Percentiles rank a stretch among this genome's conserved stretches.
Conservation (phyloP, 768 basidiomycete genomes). For the Exidia glandulosa region DNA sequence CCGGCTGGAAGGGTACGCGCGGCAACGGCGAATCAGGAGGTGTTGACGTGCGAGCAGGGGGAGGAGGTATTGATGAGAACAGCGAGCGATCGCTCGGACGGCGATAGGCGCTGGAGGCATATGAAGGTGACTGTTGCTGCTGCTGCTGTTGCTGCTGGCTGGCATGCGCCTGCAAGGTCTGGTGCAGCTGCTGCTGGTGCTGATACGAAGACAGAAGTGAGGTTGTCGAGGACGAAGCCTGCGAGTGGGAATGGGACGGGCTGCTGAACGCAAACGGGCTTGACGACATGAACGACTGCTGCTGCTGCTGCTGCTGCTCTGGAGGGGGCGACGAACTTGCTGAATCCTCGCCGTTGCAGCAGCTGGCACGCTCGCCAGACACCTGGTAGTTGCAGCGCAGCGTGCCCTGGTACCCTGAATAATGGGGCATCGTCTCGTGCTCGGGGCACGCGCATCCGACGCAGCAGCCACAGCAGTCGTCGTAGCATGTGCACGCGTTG, state of each 20-base stretch:
- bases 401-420: not conserved
- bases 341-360: not conserved
- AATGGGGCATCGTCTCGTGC: not conserved
- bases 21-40: not conserved
- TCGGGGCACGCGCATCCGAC: not conserved
- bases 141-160: not conserved
- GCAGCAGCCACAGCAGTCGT: slow-evolving; percentile 45
- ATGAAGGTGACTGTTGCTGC: not conserved
- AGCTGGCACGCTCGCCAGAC: not conserved
- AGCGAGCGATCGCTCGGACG: not conserved
- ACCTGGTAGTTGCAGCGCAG: not conserved
- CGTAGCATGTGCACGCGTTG: slow-evolving; percentile 44
- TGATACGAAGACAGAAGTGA: not conserved
- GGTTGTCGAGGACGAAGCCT: not conserved
- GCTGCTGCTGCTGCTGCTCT: too few relatives aligned
- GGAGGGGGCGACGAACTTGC: not conserved
- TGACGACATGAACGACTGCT: not conserved
- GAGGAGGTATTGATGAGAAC: not conserved
- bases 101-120: not conserved
- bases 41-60: not conserved
- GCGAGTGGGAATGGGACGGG: not conserved
- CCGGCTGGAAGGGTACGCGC: not conserved
- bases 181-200: not conserved
- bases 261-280: not conserved
- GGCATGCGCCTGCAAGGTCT: not conserved